These are phyloP conservation scores for Coniochaeta sp. DNA, from an alignment of 2,329 filamentous ascomycete genomes.

Conservation along the genomic window DNA sequence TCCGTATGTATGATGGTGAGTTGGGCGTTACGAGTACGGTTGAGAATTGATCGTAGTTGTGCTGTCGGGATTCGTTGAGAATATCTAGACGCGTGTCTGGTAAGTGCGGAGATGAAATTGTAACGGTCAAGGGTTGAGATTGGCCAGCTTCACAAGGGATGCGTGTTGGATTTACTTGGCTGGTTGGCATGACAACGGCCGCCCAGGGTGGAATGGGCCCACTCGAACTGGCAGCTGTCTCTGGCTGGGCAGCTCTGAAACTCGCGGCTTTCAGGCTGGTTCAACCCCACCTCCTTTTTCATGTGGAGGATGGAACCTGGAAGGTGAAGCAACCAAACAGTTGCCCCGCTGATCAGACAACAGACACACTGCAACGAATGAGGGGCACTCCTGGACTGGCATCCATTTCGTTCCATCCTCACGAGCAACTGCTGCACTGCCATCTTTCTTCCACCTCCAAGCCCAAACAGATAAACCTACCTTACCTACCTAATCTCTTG, in stretches of 20 bases:
- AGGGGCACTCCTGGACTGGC: background rate
- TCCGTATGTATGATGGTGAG: background rate
- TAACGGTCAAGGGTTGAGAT: background rate
- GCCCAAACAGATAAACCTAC: background rate
- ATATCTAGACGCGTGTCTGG: background rate
- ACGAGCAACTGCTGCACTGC: background rate
- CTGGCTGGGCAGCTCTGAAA: no score
- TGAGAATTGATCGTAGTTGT: constrained; percentile 7
- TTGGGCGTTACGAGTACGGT: background rate
- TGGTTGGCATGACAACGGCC: background rate
- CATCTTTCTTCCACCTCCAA: background rate
- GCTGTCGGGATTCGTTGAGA: background rate
- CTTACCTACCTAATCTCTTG: background rate
- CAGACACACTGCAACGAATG: background rate
- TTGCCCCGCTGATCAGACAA: constrained; percentile 2
- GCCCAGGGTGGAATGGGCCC: background rate
- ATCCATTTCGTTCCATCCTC: background rate
- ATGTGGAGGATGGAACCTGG: background rate
- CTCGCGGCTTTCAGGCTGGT: background rate
- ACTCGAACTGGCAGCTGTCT: background rate
- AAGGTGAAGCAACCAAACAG: background rate
- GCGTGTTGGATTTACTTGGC: background rate
- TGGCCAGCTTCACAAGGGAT: background rate
- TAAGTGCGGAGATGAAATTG: background rate
- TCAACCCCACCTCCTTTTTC: background rate